phyloP scores from a whole-genome alignment of 2,329 filamentous ascomycete species.

The Ascochyta viciae-villosae region DNA sequence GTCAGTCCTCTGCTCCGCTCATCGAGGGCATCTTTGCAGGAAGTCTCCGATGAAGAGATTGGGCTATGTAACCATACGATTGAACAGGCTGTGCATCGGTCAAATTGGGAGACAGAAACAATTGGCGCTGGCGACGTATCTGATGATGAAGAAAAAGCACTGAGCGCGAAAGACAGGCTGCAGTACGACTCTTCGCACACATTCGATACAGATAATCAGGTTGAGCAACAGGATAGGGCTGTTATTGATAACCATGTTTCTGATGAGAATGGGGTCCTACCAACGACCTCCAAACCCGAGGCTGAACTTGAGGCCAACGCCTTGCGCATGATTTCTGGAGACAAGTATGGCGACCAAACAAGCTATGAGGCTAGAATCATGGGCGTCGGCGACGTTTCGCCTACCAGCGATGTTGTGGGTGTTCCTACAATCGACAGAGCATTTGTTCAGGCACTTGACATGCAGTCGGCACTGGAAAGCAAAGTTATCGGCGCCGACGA shows the following conservation, averaged over 20 bases:
- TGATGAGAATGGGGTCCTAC: not conserved
- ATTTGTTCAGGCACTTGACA: conserved; percentile 11
- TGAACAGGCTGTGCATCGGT: not conserved
- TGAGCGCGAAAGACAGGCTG: not conserved
- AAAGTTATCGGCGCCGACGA: conserved; percentile 33
- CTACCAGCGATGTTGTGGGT: conserved; percentile 8
- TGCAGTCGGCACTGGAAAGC: conserved; percentile 28
- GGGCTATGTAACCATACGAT: not conserved
- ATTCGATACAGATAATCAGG: not conserved
- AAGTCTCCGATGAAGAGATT: conserved; percentile 10
- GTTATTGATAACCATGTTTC: too few species aligned
- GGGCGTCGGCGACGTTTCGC: conserved; percentile 34
- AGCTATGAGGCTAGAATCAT: conserved; percentile 29
- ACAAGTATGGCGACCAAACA: not conserved
- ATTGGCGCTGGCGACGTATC: conserved; percentile 36
- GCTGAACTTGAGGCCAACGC: not conserved
- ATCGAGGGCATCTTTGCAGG: conserved; percentile 15
- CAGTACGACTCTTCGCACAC: not conserved
- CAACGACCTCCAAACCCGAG: not conserved
- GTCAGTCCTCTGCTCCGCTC: conserved; percentile 36
- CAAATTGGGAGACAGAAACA: conserved; percentile 27
- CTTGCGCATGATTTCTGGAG: not conserved
- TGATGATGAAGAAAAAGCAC: not conserved
- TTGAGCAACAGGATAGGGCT: not conserved
- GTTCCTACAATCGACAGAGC: not conserved